Base-by-base conservation (phyloP, 352 stramenopile genomes). In the Phytophthora syringae region DNA sequence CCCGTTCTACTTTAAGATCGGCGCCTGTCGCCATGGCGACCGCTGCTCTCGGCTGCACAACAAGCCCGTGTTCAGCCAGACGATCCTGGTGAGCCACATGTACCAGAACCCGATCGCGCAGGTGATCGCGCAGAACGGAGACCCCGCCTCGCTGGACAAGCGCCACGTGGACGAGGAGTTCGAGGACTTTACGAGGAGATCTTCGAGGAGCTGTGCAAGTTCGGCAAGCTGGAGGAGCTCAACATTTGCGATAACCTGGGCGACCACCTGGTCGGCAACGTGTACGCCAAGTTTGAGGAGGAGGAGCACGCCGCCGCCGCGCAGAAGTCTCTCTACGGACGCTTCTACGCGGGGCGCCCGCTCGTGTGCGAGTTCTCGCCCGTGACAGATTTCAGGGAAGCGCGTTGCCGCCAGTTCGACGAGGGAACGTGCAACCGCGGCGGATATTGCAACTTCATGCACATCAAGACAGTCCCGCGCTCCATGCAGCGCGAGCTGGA, bases 1-100 rank as follows among this genome's bases (percentile, higher is more conserved):
- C 78, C 97, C 98, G 47, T 99, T 99, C 79, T 99, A 99, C 80
- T 99, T 99, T 82, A 99, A 99, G 88, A 99, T 99, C 48, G 98
- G 98, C 30, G 97, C 97, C 22, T 99, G 98, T 71, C 89, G 98
- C n/a, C 98, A 99, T 68, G 98, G 97, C 15, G 98, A 99, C 72
- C 91, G 97, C 15, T 99, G 98, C 80, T 99, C 94, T 48, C 90
- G 98, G 37, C 82, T 98, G 65, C 98, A 99, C 74, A 98, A 99
- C 84, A 98, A 98, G 71, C 98, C 98, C 4, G 96, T 98, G 22
- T 99, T 99, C 75, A 98, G 89, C 44, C 97, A 98, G 71, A 99
- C 98, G 3, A 96, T 99, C 49, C 76, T 99, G 22, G 85, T 99
- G 64, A 98, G 97, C 67, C 97, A 99, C 76, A 98, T 99, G 86